phyloP scores from a whole-genome alignment of 1,139 yeast species.

The Hansenula anomala region DNA sequence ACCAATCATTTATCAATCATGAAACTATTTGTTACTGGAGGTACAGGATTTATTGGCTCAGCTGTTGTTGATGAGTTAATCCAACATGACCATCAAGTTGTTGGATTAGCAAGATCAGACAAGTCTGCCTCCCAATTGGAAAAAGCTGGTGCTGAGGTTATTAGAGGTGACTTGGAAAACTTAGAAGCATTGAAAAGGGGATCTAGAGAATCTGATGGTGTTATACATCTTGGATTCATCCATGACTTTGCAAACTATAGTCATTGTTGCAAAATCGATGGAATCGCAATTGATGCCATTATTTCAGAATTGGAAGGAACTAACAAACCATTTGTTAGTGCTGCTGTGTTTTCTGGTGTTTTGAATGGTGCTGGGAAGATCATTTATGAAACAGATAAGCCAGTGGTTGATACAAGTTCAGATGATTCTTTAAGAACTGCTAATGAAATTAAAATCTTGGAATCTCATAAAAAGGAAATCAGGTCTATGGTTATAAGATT shows the following conservation, averaged over 20 bases:
- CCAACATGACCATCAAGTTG: constrained; percentile 14
- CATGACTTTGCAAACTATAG: constrained; percentile 15
- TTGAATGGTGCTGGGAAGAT: not conserved
- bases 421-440: not conserved
- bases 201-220: constrained; percentile 28
- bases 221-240: constrained; percentile 29
- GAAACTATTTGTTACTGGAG: constrained; percentile 26
- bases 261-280: not conserved
- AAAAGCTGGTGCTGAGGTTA: constrained; percentile 18
- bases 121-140: constrained; percentile 17
- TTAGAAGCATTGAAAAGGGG: constrained; percentile 23
- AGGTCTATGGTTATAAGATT: constrained; percentile 22
- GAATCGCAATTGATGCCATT: not conserved
- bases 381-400: not conserved
- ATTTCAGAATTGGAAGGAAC: not conserved
- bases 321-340: not conserved
- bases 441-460: not conserved
- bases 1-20: too few species aligned
- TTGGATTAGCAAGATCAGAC: constrained; percentile 25
- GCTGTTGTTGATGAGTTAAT: constrained; percentile 14
- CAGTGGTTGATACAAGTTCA: not conserved
- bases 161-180: constrained; percentile 24
- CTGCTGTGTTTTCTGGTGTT: not conserved
- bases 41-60: constrained; percentile 24
- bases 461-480: constrained; percentile 16